phyloP scores from a whole-genome alignment of 345 rosid genomes.

The Melaleuca alternifolia region DNA sequence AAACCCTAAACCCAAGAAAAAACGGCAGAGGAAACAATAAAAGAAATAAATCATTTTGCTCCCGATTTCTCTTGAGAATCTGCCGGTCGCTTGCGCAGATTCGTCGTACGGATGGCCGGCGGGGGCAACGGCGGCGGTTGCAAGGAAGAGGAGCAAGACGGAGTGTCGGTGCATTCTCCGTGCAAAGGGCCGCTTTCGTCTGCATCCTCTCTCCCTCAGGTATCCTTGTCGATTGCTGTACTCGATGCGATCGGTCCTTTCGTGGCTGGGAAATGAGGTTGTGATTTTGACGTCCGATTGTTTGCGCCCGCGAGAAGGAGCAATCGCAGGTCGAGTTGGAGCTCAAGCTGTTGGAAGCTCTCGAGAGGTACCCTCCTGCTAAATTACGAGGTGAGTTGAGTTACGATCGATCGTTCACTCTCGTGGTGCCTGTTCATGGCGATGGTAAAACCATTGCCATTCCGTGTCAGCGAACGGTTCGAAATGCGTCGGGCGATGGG shows the following conservation, averaged over 20 bases:
- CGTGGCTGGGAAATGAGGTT: not conserved
- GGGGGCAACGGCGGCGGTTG: conserved; percentile 21
- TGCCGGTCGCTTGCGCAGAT: not conserved
- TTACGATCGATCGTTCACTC: not conserved
- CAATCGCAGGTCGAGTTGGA: conserved; percentile 94
- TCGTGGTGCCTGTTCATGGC: not conserved
- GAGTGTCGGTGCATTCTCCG: conserved; percentile 88
- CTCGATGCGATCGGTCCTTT: not conserved
- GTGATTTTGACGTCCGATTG: not conserved
- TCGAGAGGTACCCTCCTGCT: conserved; percentile 82
- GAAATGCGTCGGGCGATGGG: not conserved
- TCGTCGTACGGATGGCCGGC: conserved; percentile 1
- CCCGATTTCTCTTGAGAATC: not conserved
- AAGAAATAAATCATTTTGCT: not conserved
- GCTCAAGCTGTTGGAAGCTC: conserved; percentile 82
- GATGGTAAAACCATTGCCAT: not conserved
- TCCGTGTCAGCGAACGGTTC: not conserved
- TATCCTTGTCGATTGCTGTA: conserved; percentile 4
- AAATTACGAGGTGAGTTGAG: conserved; percentile 55
- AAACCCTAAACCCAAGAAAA: not conserved
- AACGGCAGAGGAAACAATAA: not conserved
- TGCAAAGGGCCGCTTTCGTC: conserved; percentile 96
- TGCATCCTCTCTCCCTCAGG: conserved; percentile 92
- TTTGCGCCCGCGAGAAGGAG: conserved; percentile 30
- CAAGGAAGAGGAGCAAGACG: conserved; percentile 78